Evolutionary conservation across 2,329 filamentous ascomycete species (phyloP), one percentile per base, ranked within the genome.

Genomic region (Pestalotiopsis sp.): DNA sequence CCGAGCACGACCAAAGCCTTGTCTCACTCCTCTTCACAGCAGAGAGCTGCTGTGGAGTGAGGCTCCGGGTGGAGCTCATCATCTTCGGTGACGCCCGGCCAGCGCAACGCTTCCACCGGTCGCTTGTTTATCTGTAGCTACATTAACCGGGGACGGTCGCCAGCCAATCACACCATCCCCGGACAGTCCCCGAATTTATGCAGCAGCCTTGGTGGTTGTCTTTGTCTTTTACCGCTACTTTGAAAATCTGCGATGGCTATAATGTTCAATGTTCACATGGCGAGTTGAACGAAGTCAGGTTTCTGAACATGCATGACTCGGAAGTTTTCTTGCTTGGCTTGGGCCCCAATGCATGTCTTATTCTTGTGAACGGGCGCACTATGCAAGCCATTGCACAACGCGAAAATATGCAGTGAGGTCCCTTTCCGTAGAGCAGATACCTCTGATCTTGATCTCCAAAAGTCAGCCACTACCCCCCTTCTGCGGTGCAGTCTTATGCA

Each of bases 401-500:
- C 9, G 45, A 89, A 66, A 83, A 86, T 4, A 87, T 73, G 31
- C 14, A 9, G 20, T n/a, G 20, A 52, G 14, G 7, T n/a, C 4
- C n/a, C 17, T 52, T 52, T n/a, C 20, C 11, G 14, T 52, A n/a
- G 6, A 31, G 31, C 6, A 31, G 6, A 31, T 31, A 7, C 31
- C 6, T 31, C 31, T 31, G 7, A 31, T 31, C 31, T 31, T 31
- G 31, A 31, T 31, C 31, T 9, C 31, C 31, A 31, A 31, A 31
- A 31, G 31, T 31, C 31, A 31, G 31, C 31, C 5, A 31, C 31
- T 31, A 31, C 31, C 31, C 6, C 31, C 31, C 7, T 31, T 31
- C 31, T 31, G 31, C 31, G 7, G 31, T 31, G 31, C 31, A 31
- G 31, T 31, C 6, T 31, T 6, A 31, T 31, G 31, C 31, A 31